A percentile compares a stretch with the other conserved stretches of the same genome.
Conservation (phyloP, 352 stramenopile species). For the Pythium pyrilobum region DNA sequence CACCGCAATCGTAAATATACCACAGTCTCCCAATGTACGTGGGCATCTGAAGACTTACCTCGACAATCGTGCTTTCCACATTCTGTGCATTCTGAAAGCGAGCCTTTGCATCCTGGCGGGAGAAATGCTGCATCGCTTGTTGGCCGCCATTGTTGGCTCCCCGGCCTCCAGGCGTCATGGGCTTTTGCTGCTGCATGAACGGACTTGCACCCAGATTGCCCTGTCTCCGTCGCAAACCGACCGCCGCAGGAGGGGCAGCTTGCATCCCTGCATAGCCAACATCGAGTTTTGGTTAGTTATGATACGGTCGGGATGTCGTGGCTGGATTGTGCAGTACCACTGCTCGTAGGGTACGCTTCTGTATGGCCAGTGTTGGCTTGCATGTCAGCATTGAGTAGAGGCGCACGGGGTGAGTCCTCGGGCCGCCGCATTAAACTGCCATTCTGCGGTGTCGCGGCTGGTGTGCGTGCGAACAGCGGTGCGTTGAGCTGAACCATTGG, state of each 20-base stretch:
- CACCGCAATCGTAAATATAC: not conserved
- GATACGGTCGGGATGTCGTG: too few relatives aligned
- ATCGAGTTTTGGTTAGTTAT: too few relatives aligned
- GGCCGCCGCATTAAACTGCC: constrained; percentile 6
- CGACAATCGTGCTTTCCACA: constrained; percentile 81
- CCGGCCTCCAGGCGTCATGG: constrained; percentile 15
- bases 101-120: constrained; percentile 63
- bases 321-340: too few relatives aligned
- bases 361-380: constrained; percentile 17
- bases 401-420: constrained; percentile 7
- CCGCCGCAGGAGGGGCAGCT: constrained; percentile 1
- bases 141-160: constrained; percentile 18
- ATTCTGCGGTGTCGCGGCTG: constrained; percentile 6
- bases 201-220: constrained; percentile 55
- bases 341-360: too few relatives aligned
- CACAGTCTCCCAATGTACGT: not conserved
- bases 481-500: constrained; percentile 79
- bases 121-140: constrained; percentile 56
- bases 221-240: constrained; percentile 51
- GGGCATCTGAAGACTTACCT: constrained; percentile 29
- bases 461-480: constrained; percentile 61
- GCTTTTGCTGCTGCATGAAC: constrained; percentile 72
- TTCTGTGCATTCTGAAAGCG: constrained; percentile 71
- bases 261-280: not conserved
- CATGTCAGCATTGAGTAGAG: constrained; percentile 15